phyloP scores from a whole-genome alignment of 1,284 basidiomycete genomes.

The Tilletia caries region DNA sequence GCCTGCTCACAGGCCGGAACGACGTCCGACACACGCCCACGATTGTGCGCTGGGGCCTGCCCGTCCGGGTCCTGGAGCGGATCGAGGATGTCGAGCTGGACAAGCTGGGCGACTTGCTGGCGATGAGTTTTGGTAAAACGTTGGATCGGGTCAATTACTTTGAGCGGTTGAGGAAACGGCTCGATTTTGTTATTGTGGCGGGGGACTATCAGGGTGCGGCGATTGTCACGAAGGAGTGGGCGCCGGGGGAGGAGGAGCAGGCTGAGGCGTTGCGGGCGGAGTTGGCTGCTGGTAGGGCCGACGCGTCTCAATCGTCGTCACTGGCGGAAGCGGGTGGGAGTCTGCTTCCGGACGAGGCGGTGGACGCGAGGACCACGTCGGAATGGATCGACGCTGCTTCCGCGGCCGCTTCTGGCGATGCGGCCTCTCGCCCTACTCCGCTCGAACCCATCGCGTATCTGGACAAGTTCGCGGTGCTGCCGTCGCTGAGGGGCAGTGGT shows the following conservation, averaged over 20 bases:
- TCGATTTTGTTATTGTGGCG: conserved; percentile 91
- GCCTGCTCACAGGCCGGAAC: conserved; percentile 78
- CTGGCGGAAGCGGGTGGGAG: background rate
- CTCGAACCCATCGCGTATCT: conserved; percentile 72
- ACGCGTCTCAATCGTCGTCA: background rate
- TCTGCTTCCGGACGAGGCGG: background rate
- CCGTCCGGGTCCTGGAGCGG: conserved; percentile 72
- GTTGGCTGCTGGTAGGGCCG: background rate
- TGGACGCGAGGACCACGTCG: background rate
- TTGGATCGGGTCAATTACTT: conserved; percentile 77
- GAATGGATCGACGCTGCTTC: background rate
- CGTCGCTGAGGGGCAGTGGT: conserved; percentile 90
- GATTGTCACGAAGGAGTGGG: conserved; percentile 80
- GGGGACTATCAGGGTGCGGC: conserved; percentile 96
- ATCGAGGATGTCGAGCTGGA: conserved; percentile 67
- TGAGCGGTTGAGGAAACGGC: conserved; percentile 66
- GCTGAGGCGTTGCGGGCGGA: conserved; percentile 5
- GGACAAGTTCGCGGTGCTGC: conserved; percentile 97
- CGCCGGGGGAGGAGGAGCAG: conserved; percentile 31
- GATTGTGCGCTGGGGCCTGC: conserved; percentile 80
- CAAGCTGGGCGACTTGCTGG: conserved; percentile 77
- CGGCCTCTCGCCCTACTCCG: background rate
- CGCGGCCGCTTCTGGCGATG: background rate
- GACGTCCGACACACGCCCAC: conserved; percentile 89
- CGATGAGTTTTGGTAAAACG: conserved; percentile 75